These are phyloP conservation scores for Ganoderma meredithae DNA, from an alignment of 1,284 basidiomycete genomes.

Conservation along the genomic window DNA sequence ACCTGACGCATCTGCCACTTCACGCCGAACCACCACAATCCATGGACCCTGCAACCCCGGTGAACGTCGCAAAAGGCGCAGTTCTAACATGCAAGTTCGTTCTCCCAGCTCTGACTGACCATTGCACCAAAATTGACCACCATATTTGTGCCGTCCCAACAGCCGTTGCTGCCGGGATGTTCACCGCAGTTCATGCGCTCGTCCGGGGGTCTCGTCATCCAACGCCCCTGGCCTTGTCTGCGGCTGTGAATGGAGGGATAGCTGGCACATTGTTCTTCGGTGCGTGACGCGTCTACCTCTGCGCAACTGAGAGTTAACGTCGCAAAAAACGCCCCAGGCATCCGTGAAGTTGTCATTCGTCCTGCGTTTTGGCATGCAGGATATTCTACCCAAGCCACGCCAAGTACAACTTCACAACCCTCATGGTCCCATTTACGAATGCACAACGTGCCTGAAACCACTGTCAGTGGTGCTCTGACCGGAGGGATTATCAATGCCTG, in stretches of 20 bases:
- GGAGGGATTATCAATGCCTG: conserved; percentile 60
- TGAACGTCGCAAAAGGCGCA: conserved; percentile 61
- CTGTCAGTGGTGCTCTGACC: conserved; percentile 66
- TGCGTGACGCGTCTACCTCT: conserved; percentile 44
- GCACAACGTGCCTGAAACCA: conserved; percentile 66
- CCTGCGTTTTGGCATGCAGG: conserved; percentile 54
- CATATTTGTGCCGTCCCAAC: conserved; percentile 19
- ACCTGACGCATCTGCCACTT: no score
- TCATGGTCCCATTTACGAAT: conserved; percentile 61
- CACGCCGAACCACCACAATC: neutral
- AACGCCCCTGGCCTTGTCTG: conserved; percentile 53
- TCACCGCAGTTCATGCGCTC: conserved; percentile 63
- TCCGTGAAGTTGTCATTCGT: conserved; percentile 70
- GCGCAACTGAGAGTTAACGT: neutral
- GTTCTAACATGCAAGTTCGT: conserved; percentile 80
- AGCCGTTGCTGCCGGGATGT: conserved; percentile 59
- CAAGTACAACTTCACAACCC: conserved; percentile 31
- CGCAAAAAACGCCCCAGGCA: conserved; percentile 48
- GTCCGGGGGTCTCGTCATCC: conserved; percentile 47
- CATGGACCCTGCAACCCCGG: conserved; percentile 51
- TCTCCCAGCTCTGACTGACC: conserved; percentile 39
- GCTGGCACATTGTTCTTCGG: conserved; percentile 77
- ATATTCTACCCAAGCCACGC: conserved; percentile 31
- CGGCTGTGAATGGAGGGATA: conserved; percentile 72
- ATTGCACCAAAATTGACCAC: conserved; percentile 37